phyloP scores from a whole-genome alignment of 768 basidiomycete species.

The Glaciozyma martinii region DNA sequence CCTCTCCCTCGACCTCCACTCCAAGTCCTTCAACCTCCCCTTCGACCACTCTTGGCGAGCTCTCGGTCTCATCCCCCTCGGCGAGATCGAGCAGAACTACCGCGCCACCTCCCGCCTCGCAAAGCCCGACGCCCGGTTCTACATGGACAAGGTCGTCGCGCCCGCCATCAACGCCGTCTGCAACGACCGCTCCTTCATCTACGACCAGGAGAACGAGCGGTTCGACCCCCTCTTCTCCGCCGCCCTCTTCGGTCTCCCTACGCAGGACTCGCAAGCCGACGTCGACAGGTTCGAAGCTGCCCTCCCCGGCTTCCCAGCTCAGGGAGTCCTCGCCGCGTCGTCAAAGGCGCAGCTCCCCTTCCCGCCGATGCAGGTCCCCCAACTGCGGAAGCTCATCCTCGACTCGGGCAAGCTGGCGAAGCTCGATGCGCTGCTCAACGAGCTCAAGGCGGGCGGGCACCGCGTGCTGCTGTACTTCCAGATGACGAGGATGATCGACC shows the following conservation, averaged over 20 bases:
- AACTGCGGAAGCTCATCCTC: slow-evolving; percentile 85
- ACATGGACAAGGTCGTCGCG: slow-evolving; percentile 72
- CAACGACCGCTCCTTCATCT: slow-evolving; percentile 59
- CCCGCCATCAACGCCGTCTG: slow-evolving; percentile 69
- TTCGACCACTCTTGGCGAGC: slow-evolving; percentile 16
- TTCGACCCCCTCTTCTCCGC: slow-evolving; percentile 67
- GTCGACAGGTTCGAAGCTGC: slow-evolving; percentile 46
- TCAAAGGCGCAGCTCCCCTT: slow-evolving; percentile 64
- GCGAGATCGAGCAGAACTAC: slow-evolving; percentile 51
- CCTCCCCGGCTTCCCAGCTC: slow-evolving; percentile 55
- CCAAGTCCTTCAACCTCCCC: slow-evolving; percentile 4
- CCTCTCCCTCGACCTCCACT: slow-evolving; percentile 8
- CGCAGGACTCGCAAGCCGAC: slow-evolving; percentile 53
- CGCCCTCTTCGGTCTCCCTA: slow-evolving; percentile 75
- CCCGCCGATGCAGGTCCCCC: slow-evolving; percentile 83
- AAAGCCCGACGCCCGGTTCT: slow-evolving; percentile 70
- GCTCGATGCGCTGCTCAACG: slow-evolving; percentile 76
- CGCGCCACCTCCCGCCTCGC: slow-evolving; percentile 77
- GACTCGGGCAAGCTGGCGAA: slow-evolving; percentile 94
- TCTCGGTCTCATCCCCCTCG: slow-evolving; percentile 48
- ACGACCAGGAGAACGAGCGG: slow-evolving; percentile 51
- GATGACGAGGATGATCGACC: slow-evolving; percentile 99
- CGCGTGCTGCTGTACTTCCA: slow-evolving; percentile 96
- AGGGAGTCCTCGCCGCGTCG: slow-evolving; percentile 61
- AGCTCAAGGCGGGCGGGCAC: slow-evolving; percentile 86